Evolutionary conservation across 1,284 basidiomycete genomes (phyloP).

Genomic region (Apiotrichum brassicae): DNA sequence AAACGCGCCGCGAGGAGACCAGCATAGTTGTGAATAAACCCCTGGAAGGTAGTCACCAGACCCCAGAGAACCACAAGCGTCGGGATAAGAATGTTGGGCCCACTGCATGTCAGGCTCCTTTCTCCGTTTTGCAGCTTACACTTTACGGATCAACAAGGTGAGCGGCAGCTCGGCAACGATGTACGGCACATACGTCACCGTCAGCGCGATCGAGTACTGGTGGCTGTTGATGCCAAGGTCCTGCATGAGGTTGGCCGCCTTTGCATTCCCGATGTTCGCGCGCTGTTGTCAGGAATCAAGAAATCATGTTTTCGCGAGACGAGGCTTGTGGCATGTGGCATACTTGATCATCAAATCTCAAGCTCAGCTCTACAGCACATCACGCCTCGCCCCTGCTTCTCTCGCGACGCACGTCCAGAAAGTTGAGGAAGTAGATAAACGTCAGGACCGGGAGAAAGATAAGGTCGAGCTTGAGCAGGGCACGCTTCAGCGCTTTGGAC

Average conservation of each 20-base stretch:
- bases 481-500: constrained; percentile 2
- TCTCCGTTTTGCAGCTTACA: constrained; percentile 7
- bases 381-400: neutral
- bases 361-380: neutral
- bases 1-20: constrained; percentile 60
- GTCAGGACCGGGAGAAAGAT: constrained; percentile 25
- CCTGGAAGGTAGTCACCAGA: constrained; percentile 56
- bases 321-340: no score
- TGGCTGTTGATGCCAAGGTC: constrained; percentile 27
- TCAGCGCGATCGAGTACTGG: constrained; percentile 29
- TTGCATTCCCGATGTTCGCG: constrained; percentile 54
- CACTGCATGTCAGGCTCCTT: constrained; percentile 9
- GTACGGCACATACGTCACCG: constrained; percentile 29
- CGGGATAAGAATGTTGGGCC: constrained; percentile 47
- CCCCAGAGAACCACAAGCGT: constrained; percentile 55
- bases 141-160: constrained; percentile 21
- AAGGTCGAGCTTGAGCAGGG: constrained; percentile 24
- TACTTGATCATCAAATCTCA: no score
- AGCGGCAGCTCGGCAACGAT: constrained; percentile 27
- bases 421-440: constrained; percentile 44
- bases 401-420: constrained; percentile 44
- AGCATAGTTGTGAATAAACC: constrained; percentile 54
- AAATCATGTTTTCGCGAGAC: no score
- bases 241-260: constrained; percentile 53
- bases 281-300: no score